A percentile compares a stretch with the other conserved stretches of the same genome.
These are phyloP conservation scores for Cercospora sesami DNA, from an alignment of 2,329 filamentous ascomycete species.

Conservation along the genomic window DNA sequence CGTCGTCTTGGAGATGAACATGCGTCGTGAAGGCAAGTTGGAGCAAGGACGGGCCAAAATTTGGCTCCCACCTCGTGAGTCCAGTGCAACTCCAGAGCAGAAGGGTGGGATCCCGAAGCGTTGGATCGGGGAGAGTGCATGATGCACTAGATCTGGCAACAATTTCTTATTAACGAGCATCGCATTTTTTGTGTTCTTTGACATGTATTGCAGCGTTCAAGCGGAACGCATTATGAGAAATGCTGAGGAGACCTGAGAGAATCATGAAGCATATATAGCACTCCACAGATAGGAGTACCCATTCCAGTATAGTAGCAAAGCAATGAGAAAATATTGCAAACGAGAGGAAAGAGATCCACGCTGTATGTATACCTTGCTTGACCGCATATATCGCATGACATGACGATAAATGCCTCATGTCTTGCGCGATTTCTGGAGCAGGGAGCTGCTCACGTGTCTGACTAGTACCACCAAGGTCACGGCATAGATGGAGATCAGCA, in stretches of 20 bases:
- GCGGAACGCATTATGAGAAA: constrained; percentile 20
- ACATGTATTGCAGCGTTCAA: constrained; percentile 20
- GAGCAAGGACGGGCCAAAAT: constrained; percentile 59
- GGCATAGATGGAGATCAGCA: constrained; percentile 3
- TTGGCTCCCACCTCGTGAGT: constrained; percentile 60
- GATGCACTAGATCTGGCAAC: constrained; percentile 15
- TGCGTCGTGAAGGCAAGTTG: constrained; percentile 63
- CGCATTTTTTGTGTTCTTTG: constrained; percentile 6
- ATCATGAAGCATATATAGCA: background rate
- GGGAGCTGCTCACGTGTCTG: constrained; percentile 9
- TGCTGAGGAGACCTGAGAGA: constrained; percentile 6
- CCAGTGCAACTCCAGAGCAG: constrained; percentile 24
- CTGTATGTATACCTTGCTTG: background rate
- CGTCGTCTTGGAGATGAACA: constrained; percentile 68
- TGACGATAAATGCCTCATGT: constrained; percentile 10
- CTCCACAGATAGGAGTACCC: constrained; percentile 2
- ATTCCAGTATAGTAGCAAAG: constrained; percentile 1
- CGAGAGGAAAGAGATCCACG: background rate
- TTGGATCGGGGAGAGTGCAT: constrained; percentile 37
- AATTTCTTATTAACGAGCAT: background rate
- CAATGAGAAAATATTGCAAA: constrained; percentile 8
- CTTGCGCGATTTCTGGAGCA: background rate
- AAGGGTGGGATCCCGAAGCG: constrained; percentile 29
- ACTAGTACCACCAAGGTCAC: background rate
- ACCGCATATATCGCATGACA: background rate